Conservation (phyloP, 306 rosid species). For the Adenanthera pavonina region DNA sequence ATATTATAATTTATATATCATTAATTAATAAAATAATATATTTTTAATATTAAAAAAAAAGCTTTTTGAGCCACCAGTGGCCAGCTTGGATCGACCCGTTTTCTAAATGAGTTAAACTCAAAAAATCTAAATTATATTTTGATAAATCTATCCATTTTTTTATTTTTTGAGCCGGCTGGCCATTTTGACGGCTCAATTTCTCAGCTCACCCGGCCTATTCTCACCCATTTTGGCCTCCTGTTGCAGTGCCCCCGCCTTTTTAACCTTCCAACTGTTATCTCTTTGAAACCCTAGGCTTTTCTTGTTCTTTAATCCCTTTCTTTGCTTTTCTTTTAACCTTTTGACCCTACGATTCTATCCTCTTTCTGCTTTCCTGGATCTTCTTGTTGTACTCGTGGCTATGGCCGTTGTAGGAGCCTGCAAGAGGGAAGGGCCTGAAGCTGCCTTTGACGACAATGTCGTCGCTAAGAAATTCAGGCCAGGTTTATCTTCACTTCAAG, state of each 20-base stretch:
- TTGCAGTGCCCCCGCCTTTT: neutral
- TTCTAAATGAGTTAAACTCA: no score
- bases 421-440: conserved; percentile 68
- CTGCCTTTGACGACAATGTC: conserved; percentile 72
- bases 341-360: neutral
- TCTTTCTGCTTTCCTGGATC: neutral
- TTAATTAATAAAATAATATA: no score
- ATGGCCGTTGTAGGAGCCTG: conserved; percentile 63
- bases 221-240: neutral
- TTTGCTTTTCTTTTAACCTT: neutral
- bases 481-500: conserved; percentile 48
- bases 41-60: no score
- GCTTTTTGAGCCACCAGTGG: no score
- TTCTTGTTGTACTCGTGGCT: neutral
- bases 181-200: no score
- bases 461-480: conserved; percentile 64
- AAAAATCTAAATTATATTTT: no score
- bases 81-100: no score
- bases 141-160: no score
- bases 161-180: no score
- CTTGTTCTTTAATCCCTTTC: neutral
- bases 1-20: no score
- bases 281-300: conserved; percentile 43
- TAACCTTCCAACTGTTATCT: neutral
- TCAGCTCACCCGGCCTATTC: no score